Percentiles rank a stretch among this genome's conserved stretches.
Conservation (phyloP, 2,329 filamentous ascomycete genomes). For the Epichloe coenophiala region DNA sequence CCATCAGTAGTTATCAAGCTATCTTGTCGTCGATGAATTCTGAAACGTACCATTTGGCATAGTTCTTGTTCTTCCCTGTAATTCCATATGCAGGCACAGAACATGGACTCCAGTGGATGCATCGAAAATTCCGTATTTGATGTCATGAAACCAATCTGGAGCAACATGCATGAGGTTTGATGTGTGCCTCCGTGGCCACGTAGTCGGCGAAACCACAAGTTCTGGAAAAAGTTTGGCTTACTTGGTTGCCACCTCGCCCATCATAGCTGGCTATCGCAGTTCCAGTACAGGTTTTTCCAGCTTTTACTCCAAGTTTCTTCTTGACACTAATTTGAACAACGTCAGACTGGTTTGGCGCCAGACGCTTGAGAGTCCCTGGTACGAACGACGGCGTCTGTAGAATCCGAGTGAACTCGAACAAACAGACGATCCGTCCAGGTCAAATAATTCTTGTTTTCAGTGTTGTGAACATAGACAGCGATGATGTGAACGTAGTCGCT, state of each 20-base stretch:
- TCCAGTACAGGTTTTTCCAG: background rate
- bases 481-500: too few relatives aligned
- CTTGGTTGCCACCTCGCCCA: background rate
- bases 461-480: too few relatives aligned
- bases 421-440: background rate
- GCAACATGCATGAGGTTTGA: background rate
- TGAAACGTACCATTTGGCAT: slow-evolving; percentile 32
- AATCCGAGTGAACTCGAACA: slow-evolving; percentile 2
- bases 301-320: slow-evolving; percentile 1
- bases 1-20: too few relatives aligned
- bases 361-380: slow-evolving; percentile 2
- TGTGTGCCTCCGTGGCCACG: background rate
- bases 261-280: background rate
- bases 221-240: background rate
- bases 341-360: slow-evolving; percentile 1
- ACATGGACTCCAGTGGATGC: slow-evolving; percentile 43
- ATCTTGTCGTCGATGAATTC: background rate
- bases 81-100: slow-evolving; percentile 41
- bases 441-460: background rate
- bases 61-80: slow-evolving; percentile 22
- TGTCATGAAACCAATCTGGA: slow-evolving; percentile 34
- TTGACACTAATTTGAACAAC: slow-evolving; percentile 4
- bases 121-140: slow-evolving; percentile 42
- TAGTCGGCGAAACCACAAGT: slow-evolving; percentile 1
- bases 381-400: background rate